phyloP scores from a whole-genome alignment of 2,329 filamentous ascomycete genomes.

The Trichoderma sp. region DNA sequence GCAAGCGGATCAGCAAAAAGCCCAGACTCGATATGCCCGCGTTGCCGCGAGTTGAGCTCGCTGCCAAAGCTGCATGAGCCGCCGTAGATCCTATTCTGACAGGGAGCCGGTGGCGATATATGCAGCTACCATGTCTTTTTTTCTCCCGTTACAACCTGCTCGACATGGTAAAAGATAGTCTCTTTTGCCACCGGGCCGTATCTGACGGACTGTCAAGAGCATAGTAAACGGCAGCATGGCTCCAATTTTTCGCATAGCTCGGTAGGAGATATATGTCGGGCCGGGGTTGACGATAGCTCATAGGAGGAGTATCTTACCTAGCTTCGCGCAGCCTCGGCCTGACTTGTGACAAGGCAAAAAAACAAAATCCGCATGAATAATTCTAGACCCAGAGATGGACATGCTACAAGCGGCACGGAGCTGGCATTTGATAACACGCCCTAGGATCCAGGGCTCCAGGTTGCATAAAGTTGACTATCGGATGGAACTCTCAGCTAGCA shows the following conservation, averaged over 20 bases:
- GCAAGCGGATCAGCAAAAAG: slow-evolving; percentile 4
- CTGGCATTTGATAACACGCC: background rate
- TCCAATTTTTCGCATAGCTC: slow-evolving; percentile 8
- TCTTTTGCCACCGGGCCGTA: slow-evolving; percentile 12
- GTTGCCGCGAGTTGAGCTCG: background rate
- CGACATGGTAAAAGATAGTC: background rate
- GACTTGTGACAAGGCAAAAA: background rate
- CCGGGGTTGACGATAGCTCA: background rate
- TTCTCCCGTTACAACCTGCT: background rate
- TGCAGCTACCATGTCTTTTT: slow-evolving; percentile 5
- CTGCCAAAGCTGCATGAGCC: slow-evolving; percentile 1
- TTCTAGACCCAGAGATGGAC: background rate
- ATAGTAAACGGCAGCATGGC: slow-evolving; percentile 1
- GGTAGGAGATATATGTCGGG: slow-evolving; percentile 6
- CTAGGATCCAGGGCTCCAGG: background rate
- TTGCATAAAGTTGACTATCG: background rate
- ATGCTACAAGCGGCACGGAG: background rate
- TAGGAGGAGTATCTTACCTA: background rate
- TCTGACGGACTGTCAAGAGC: background rate
- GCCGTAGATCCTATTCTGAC: slow-evolving; percentile 13
- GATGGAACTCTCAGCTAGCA: background rate
- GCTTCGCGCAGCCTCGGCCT: slow-evolving; percentile 3
- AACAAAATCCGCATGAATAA: background rate
- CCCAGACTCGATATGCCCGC: background rate
- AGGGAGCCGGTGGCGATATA: slow-evolving; percentile 20